Base-by-base conservation (phyloP, 2,329 filamentous ascomycete genomes). In the Alternaria panax region DNA sequence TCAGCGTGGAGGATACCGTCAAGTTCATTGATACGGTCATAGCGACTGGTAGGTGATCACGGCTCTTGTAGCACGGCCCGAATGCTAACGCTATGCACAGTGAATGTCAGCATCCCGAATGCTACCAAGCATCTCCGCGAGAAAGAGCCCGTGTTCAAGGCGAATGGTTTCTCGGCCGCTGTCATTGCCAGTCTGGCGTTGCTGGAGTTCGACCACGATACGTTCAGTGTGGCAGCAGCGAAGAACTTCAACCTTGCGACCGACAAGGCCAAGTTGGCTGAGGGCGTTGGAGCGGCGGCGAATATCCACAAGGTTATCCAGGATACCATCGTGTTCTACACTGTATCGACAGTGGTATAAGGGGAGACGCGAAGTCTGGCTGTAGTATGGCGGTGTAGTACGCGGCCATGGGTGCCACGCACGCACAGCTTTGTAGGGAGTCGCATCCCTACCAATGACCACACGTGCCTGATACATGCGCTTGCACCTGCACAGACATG, bases 291-390 rank as follows among this genome's bases (percentile, higher is more conserved):
- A 20, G 67, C 62, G 3, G 60, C 66, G 11, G 53, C 46, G 22
- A 69, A 65, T 40, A 69, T 68, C 20, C 65, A 66, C 30, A 43
- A 63, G 54, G 65, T 56, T 11, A 68, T 68, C 41, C 58, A 62
- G 42, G 40, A 56, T 28, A 57, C 60, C 7, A 63, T 67, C 22
- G 25, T 51, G 14, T 63, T 60, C 24, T 68, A 62, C 14, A 62
- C 56, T 52, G 18, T 34, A 7, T 34, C 30, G 16, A 28, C 14
- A 7, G 32, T 48, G 22, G 45, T n/a, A 11, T 48, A 34, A 5
- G 20, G 3, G 20, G 20, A 48, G 45, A 24, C 14, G 1, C 5
- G 45, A 18, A 12, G 20, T 14, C 2, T 7, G 14, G 18, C 7
- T 34, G 27, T n/a, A 14, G 11, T 11, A 24, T 2, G 16, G 28